A percentile compares a stretch with the other conserved stretches of the same genome.
These are phyloP conservation scores for Leishmania mexicana DNA, from an alignment of 208 protist genomes.

Conservation along the genomic window DNA sequence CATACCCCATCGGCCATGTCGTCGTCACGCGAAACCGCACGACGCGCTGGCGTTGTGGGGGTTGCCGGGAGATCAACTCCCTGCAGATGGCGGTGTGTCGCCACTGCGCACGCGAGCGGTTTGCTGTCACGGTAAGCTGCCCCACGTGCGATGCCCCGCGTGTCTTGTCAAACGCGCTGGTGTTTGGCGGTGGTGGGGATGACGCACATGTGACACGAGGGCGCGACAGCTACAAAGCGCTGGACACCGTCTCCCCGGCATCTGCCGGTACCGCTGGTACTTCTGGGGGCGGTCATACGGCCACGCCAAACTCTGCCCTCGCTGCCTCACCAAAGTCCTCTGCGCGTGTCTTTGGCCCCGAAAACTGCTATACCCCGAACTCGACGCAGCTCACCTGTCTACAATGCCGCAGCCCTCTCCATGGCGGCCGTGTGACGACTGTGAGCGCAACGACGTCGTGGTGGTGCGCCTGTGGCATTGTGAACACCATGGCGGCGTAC, in stretches of 20 bases:
- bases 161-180: constrained; percentile 40
- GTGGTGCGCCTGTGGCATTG: constrained; percentile 72
- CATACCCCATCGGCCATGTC: constrained; percentile 41
- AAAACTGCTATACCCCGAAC: constrained; percentile 49
- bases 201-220: not conserved
- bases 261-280: not conserved
- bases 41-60: constrained; percentile 62
- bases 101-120: constrained; percentile 59
- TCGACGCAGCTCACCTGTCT: constrained; percentile 46
- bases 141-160: constrained; percentile 33
- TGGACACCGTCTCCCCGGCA: not conserved
- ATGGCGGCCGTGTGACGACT: constrained; percentile 42
- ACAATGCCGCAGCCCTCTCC: constrained; percentile 45
- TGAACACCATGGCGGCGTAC: constrained; percentile 31
- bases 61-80: constrained; percentile 69
- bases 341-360: constrained; percentile 32
- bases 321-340: not conserved
- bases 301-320: not conserved
- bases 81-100: constrained; percentile 53
- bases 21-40: constrained; percentile 67
- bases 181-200: constrained; percentile 26
- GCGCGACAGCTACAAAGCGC: not conserved
- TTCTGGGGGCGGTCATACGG: not conserved
- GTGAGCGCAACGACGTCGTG: constrained; percentile 27
- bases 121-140: constrained; percentile 53